Conservation (phyloP, 2,329 filamentous ascomycete species). For the Dendrostoma leiphaemia region DNA sequence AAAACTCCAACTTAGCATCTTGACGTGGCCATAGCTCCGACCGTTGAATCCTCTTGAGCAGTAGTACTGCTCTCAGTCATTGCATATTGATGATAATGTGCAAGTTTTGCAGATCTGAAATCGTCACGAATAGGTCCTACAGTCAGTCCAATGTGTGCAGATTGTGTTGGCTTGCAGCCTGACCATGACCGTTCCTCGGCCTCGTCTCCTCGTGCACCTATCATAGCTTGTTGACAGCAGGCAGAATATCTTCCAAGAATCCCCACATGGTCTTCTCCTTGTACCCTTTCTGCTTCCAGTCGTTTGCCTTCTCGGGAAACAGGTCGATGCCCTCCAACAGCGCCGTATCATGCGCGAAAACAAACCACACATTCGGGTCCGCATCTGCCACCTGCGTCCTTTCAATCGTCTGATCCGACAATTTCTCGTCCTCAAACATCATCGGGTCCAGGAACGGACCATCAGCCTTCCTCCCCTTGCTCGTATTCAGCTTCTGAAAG, state of each 20-base stretch:
- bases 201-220: too few relatives aligned
- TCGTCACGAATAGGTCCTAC: too few relatives aligned
- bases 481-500: conserved; percentile 11
- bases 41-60: background rate
- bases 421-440: background rate
- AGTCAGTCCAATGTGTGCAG: too few relatives aligned
- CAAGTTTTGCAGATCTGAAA: too few relatives aligned
- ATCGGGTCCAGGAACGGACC: conserved; percentile 2
- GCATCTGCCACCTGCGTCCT: conserved; percentile 21
- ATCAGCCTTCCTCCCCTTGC: conserved; percentile 14
- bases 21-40: background rate
- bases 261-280: conserved; percentile 19
- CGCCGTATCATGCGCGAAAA: conserved; percentile 21
- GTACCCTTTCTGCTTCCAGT: conserved; percentile 18
- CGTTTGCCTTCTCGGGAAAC: conserved; percentile 19
- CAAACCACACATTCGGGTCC: conserved; percentile 18
- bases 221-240: too few relatives aligned
- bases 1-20: background rate
- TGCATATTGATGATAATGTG: too few relatives aligned
- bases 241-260: conserved; percentile 19
- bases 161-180: too few relatives aligned
- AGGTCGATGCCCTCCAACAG: conserved; percentile 17
- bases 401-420: conserved; percentile 16
- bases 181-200: too few relatives aligned
- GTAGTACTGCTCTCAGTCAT: too few relatives aligned